phyloP scores from a whole-genome alignment of 768 basidiomycete species.

The Trametes coccinea region DNA sequence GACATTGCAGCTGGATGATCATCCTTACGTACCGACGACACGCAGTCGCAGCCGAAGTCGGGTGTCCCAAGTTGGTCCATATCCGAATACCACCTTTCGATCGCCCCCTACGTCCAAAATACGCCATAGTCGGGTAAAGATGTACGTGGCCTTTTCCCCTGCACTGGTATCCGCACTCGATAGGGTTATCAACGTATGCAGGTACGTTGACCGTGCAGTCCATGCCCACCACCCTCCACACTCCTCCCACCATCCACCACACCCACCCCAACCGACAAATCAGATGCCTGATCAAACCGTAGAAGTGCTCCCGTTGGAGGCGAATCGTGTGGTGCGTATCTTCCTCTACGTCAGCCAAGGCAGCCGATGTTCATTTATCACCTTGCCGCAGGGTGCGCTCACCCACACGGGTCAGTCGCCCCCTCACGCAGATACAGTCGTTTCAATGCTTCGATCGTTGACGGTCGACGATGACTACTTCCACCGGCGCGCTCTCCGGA shows the following conservation, averaged over 20 bases:
- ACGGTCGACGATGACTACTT: constrained; percentile 29
- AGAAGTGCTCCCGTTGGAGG: background rate
- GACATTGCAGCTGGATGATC: background rate
- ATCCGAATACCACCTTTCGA: background rate
- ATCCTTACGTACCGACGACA: background rate
- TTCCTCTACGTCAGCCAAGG: background rate
- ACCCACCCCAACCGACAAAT: background rate
- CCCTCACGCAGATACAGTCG: constrained; percentile 15
- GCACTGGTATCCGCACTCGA: background rate
- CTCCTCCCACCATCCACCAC: background rate
- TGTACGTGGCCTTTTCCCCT: background rate
- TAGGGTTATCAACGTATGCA: background rate
- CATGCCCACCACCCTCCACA: background rate
- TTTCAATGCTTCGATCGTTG: constrained; percentile 23
- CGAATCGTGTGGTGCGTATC: background rate
- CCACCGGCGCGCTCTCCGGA: constrained; percentile 23
- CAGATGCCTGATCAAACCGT: background rate
- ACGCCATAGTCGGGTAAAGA: background rate
- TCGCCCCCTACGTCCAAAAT: background rate
- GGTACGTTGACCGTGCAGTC: background rate
- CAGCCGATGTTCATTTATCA: background rate
- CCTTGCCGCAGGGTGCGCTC: background rate
- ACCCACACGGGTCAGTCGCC: constrained; percentile 8
- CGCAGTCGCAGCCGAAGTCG: background rate
- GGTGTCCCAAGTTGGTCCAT: background rate